Base-by-base conservation (phyloP, 2,329 filamentous ascomycete species). In the Dichotomopilus funicola region DNA sequence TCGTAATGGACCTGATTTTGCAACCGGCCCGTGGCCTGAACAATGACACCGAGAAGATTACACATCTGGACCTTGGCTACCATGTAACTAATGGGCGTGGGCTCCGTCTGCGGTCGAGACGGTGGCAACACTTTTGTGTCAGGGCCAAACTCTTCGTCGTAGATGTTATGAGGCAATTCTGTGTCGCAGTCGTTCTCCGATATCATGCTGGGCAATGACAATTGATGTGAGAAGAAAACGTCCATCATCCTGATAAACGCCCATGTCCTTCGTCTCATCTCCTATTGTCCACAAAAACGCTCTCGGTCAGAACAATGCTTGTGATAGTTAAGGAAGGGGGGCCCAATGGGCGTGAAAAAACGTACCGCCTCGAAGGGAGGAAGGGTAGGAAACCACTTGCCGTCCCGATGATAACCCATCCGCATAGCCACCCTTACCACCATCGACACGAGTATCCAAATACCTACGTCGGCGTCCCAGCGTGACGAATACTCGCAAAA, bases 361-460 rank as follows among this genome's bases (percentile, higher is more conserved):
- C 79, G 63, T 74, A 82, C 79, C 51, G 79, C 88, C 70, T 90
- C 82, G 62, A 89, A 91, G 5, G 87, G 84, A 1, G 83, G 80
- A 47, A 94, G 78, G 11, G 78, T 81, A 2, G 85, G 77, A 66
- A 90, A 91, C 71, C 85, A 88, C 57, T 82, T 86, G 8, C 87
- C 79, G 67, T 92, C 89, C 58, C 89, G 79, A 64, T 92, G 89
- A 63, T 91, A 88, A 4, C 87, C 87, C 83, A 88, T 88, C 42
- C 85, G 78, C 70, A 87, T 72, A 64, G 81, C 75, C 68, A 82
- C 70, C 70, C 82, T 72, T 65, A 80, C 81, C 53, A 79, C 76
- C 59, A 81, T 63, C 8, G 78, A 77, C 70, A 73, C 71, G 58
- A 83, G 79, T 59, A 83, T 67, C 78, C 79, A 83, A 12, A 89